Evolutionary conservation across 768 basidiomycete species (phyloP).

Genomic region (Chiua virens): DNA sequence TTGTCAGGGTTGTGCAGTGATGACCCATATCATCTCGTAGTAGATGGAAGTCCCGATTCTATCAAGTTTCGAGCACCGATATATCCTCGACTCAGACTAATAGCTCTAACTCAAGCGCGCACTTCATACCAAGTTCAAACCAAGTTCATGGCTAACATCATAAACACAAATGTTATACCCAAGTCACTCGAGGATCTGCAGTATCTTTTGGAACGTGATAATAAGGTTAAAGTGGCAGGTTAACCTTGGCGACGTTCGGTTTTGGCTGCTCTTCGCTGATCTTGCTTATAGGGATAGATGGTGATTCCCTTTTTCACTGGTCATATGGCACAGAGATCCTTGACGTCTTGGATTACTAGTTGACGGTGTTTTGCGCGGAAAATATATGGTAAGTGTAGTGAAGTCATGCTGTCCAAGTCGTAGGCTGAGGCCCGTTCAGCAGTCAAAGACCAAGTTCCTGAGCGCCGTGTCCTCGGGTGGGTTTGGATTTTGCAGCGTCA

Average conservation of each 20-base stretch:
- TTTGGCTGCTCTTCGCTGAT: slow-evolving; percentile 1
- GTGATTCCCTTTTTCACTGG: slow-evolving; percentile 39
- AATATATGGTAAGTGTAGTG: slow-evolving; percentile 68
- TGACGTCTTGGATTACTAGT: slow-evolving; percentile 44
- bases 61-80: no score
- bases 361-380: slow-evolving; percentile 93
- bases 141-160: slow-evolving; percentile 8
- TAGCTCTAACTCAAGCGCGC: no score
- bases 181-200: slow-evolving; percentile 58
- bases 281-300: slow-evolving; percentile 56
- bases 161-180: slow-evolving; percentile 38
- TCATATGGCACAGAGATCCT: slow-evolving; percentile 4
- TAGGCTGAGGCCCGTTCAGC: slow-evolving; percentile 13
- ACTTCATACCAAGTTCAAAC: no score
- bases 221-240: slow-evolving; percentile 95
- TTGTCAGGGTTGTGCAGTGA: slow-evolving; percentile 32
- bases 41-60: neutral
- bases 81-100: no score
- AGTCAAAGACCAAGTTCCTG: slow-evolving; percentile 93
- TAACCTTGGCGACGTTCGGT: slow-evolving; percentile 22
- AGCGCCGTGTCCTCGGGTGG: slow-evolving; percentile 76
- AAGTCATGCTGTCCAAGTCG: neutral
- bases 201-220: slow-evolving; percentile 54
- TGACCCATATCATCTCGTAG: slow-evolving; percentile 3
- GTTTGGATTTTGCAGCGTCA: slow-evolving; percentile 92